Evolutionary conservation across 2,329 filamentous ascomycete species (phyloP).

Genomic region (Cladosporium sphaerospermum): DNA sequence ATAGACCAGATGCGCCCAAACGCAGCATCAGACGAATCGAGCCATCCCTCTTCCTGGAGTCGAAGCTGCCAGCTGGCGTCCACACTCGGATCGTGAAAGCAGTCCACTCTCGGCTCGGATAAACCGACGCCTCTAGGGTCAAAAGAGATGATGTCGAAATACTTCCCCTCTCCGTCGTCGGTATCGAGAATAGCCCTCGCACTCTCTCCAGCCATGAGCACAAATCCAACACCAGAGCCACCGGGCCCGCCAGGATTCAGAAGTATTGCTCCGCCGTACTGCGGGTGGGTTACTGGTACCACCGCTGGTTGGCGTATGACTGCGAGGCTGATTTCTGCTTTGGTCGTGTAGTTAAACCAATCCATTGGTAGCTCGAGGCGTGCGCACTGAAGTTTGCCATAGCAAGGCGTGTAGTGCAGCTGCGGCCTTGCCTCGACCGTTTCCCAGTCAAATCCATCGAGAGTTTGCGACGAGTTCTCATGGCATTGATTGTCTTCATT

Average conservation of each 20-base stretch:
- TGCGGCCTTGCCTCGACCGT: neutral
- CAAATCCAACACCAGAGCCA: constrained; percentile 31
- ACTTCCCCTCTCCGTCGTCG: constrained; percentile 25
- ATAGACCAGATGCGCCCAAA: constrained; percentile 39
- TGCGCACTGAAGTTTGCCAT: constrained; percentile 36
- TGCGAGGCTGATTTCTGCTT: constrained; percentile 33
- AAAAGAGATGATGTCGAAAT: constrained; percentile 40
- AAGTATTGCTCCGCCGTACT: constrained; percentile 35
- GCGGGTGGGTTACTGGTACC: constrained; percentile 31
- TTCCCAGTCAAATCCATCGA: constrained; percentile 10
- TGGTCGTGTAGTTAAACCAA: constrained; percentile 28
- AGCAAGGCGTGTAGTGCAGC: constrained; percentile 1
- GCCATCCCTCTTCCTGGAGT: constrained; percentile 32
- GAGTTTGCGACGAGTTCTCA: no score
- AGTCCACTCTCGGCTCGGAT: constrained; percentile 31
- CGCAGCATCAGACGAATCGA: constrained; percentile 35
- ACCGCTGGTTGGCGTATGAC: constrained; percentile 40
- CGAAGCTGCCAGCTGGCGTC: constrained; percentile 33
- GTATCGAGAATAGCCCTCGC: constrained; percentile 25
- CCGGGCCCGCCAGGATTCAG: constrained; percentile 39
- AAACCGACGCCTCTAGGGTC: constrained; percentile 38
- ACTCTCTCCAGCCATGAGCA: constrained; percentile 20
- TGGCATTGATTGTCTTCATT: no score
- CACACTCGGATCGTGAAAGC: constrained; percentile 29
- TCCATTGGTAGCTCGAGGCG: constrained; percentile 43